Evolutionary conservation across 768 basidiomycete species (phyloP), one percentile per base, ranked within the genome.

Genomic region (Piloderma croceum): DNA sequence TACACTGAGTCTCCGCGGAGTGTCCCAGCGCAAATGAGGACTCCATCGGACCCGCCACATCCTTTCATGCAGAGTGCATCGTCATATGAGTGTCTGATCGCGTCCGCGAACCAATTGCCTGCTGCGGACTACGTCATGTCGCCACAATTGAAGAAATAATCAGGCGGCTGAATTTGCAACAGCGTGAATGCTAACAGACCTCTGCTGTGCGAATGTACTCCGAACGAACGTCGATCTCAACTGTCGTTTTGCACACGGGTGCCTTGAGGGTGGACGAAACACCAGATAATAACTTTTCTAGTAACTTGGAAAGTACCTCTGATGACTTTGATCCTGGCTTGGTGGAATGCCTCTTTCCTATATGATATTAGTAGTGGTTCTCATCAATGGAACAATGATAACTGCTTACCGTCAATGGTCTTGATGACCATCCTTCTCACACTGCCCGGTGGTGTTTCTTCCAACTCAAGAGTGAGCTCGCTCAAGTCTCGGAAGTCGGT

Each of bases 401-500:
- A 18, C 18, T 15, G 43, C 65, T 19, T 43, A 81, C 88, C 88
- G 43, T 63, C 69, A 34, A 90, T 67, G 20, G 63, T 56, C 37
- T 62, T 75, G 49, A 94, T 79, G 3, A 84, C 63, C 51, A 78
- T 81, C 32, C 57, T 68, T 46, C 91, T 70, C 9, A 85, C 61
- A 50, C 79, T 82, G 1, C 78, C 81, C 22, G 67, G 55, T 1
- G 84, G 74, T 2, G 81, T 71, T 36, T 76, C 63, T 20, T 67
- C 62, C 11, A 93, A 63, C 41, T 79, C 77, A 17, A 94, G 61
- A 0, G 61, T 68, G 32, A 91, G 64, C 45, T 88, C 85, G 38
- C 87, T 89, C 24, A 93, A 64, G 47, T 93, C 90, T 25, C 85
- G 76, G 55, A 94, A 94, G 62, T 94, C 90, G 3, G 82, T 86